These are phyloP conservation scores for Exophiala sideris DNA, from an alignment of 2,329 filamentous ascomycete species.

Conservation along the genomic window DNA sequence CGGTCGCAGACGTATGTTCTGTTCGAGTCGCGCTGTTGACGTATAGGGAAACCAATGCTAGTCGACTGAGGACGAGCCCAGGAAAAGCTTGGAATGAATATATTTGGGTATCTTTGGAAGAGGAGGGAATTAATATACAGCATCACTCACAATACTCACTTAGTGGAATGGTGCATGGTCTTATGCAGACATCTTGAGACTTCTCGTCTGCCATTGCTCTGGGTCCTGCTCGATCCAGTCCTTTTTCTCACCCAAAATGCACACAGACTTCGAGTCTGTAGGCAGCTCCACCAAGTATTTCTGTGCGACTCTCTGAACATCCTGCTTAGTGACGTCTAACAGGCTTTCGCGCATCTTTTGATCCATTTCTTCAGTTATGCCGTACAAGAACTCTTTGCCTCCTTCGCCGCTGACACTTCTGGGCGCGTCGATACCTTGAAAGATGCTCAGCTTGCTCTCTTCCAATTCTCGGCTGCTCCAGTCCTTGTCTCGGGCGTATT, in stretches of 20 bases:
- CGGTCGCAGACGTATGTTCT: conserved; percentile 51
- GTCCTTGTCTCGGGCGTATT: conserved; percentile 74
- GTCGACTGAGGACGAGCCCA: conserved; percentile 8
- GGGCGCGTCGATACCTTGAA: conserved; percentile 88
- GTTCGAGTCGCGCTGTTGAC: conserved; percentile 49
- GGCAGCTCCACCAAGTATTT: conserved; percentile 71
- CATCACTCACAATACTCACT: conserved; percentile 2
- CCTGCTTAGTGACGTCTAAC: conserved; percentile 76
- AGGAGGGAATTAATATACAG: conserved; percentile 25
- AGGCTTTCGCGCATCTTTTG: conserved; percentile 78
- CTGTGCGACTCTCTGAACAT: conserved; percentile 78
- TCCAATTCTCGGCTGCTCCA: conserved; percentile 86
- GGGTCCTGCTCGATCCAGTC: conserved; percentile 48
- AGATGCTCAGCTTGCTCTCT: conserved; percentile 92
- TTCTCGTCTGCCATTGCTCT: conserved; percentile 21
- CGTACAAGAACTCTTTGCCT: conserved; percentile 78
- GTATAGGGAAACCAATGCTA: conserved; percentile 9
- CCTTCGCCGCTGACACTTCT: conserved; percentile 83
- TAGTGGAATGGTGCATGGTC: conserved; percentile 6
- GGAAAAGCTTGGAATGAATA: conserved; percentile 15
- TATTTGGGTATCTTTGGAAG: conserved; percentile 23
- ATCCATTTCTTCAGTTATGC: conserved; percentile 84
- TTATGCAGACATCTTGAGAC: conserved; percentile 25
- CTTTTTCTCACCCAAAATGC: conserved; percentile 80
- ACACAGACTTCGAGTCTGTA: conserved; percentile 57